A percentile compares a stretch with the other conserved stretches of the same genome.
These are phyloP conservation scores for Carallia pectinifolia DNA, from an alignment of 345 rosid genomes.

Conservation along the genomic window DNA sequence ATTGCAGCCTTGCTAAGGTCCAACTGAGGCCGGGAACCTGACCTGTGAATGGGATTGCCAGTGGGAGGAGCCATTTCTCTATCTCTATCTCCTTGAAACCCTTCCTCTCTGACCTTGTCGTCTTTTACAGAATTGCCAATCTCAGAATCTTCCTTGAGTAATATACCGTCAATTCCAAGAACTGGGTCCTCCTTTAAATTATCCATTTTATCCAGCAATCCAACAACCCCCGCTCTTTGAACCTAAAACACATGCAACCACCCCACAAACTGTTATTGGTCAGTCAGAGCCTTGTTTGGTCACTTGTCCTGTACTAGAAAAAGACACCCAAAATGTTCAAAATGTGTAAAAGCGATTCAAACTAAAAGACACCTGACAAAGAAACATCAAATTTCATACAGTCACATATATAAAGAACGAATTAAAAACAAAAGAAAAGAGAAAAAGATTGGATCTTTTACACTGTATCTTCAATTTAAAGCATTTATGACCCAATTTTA, in stretches of 20 bases:
- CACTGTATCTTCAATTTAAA: neutral
- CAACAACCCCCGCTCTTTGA: conserved; percentile 23
- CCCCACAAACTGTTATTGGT: conserved; percentile 22
- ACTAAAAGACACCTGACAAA: neutral
- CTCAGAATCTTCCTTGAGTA: conserved; percentile 19
- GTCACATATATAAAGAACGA: neutral
- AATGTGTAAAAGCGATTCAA: neutral
- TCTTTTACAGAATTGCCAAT: conserved; percentile 13
- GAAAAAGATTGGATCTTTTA: neutral
- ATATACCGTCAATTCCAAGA: conserved; percentile 38
- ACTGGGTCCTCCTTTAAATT: conserved; percentile 38
- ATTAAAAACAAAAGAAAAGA: neutral
- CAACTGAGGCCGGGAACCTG: conserved; percentile 91
- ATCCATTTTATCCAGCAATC: conserved; percentile 38
- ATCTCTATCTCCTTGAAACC: conserved; percentile 49
- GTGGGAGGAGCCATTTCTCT: conserved; percentile 62
- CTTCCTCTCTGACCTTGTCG: conserved; percentile 36
- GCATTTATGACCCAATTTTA: neutral
- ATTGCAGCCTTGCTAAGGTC: conserved; percentile 98
- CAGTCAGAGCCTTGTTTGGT: conserved; percentile 20
- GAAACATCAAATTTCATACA: neutral
- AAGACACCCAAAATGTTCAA: neutral
- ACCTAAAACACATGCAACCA: conserved; percentile 24
- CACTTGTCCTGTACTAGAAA: conserved; percentile 21
- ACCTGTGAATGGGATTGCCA: conserved; percentile 72